phyloP scores from a whole-genome alignment of 2,329 filamentous ascomycete genomes.

The Metarhizium robertsii region DNA sequence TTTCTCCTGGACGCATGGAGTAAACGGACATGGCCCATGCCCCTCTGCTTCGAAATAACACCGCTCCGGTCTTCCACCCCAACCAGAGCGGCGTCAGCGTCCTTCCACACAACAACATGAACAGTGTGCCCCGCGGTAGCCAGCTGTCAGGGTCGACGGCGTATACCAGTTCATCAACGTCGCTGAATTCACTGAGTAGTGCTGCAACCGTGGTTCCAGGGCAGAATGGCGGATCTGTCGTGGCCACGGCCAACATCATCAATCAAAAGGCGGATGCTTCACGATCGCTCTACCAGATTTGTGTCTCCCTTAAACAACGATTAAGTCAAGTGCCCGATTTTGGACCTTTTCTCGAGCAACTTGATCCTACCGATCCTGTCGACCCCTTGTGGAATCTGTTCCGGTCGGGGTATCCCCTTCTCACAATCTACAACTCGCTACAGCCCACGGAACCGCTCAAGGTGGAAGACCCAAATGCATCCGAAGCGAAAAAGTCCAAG shows the following conservation, averaged over 20 bases:
- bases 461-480: constrained; percentile 51
- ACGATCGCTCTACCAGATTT: constrained; percentile 90
- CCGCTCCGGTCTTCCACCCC: constrained; percentile 43
- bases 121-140: constrained; percentile 45
- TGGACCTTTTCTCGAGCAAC: constrained; percentile 61
- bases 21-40: constrained; percentile 48
- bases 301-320: constrained; percentile 72
- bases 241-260: constrained; percentile 88
- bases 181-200: constrained; percentile 39
- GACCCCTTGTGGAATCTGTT: constrained; percentile 86
- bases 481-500: constrained; percentile 72
- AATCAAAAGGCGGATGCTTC: constrained; percentile 92
- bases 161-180: constrained; percentile 43
- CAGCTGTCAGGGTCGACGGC: constrained; percentile 54
- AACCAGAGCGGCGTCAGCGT: constrained; percentile 34
- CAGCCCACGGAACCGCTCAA: constrained; percentile 59
- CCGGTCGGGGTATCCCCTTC: constrained; percentile 70
- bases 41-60: constrained; percentile 49
- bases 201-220: constrained; percentile 29
- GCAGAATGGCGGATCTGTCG: constrained; percentile 50
- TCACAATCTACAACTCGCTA: constrained; percentile 82
- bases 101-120: constrained; percentile 38
- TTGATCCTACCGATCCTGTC: constrained; percentile 67
- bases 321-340: constrained; percentile 79
- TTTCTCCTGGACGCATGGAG: constrained; percentile 27